Base-by-base conservation (phyloP, 2,329 filamentous ascomycete genomes). In the Sporothrix mexicana region DNA sequence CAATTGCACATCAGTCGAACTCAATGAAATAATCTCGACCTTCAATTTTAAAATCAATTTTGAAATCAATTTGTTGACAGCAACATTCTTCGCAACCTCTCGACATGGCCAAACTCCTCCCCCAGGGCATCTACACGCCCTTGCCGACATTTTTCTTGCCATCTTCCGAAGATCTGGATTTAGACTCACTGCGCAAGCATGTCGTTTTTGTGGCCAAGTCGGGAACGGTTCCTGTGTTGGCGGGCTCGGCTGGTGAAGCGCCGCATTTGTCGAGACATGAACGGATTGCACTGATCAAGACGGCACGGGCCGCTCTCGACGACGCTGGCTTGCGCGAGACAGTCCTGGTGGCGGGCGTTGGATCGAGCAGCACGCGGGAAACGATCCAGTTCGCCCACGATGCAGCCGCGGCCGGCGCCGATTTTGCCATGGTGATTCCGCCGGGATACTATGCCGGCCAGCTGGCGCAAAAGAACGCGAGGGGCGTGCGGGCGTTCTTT, bases 321-420 rank as follows among this genome's bases (percentile, higher is more conserved):
- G 59, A 62, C 7, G 53, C 80, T 0, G 75, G 78, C 1, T 76
- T 80, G 1, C 75, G 78, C 0, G 73, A 81, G 10, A 83, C 83
- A 61, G 84, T 84, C 0, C 78, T 85, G 2, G 82, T 85, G 2
- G 84, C 84, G 3, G 84, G 84, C 5, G 82, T 85, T 25, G 83
- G 81, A 0, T 83, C 81, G 0, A 77, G 79, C 62, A 80, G 78
- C 69, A 82, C 81, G 0, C 77, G 78, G 41, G 80, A 82, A 76
- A 71, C 80, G 6, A 77, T 82, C 9, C 76, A 77, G 23, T 77
- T 82, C 0, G 80, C 81, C 2, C 77, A 80, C 15, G 82, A 83
- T 45, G 82, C 83, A 0, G 77, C 78, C 7, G 76, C 76, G 2
- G 81, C 82, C 0, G 83, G 83, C 0, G 82, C 83, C 0, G 79